Percentiles rank a stretch among this genome's conserved stretches.
phyloP scores from a whole-genome alignment of 129 eudicot genomes.

The Centaurea solstitialis region DNA sequence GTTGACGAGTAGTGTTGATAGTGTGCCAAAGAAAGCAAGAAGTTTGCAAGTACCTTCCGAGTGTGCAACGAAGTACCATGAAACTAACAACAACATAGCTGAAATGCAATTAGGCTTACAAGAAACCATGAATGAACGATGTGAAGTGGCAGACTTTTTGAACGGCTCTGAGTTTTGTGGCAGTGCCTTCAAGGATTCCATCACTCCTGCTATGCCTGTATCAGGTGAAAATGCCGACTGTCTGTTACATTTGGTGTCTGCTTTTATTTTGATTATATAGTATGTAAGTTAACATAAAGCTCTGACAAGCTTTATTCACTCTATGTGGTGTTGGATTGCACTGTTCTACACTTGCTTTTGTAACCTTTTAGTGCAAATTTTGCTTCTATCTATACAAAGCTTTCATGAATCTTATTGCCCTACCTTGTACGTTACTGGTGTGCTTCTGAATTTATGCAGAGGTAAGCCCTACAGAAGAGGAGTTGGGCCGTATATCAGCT shows the following conservation, averaged over 20 bases:
- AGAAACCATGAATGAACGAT: conserved; percentile 26
- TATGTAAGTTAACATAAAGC: background rate
- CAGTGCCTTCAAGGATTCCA: conserved; percentile 32
- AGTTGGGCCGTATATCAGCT: conserved; percentile 41
- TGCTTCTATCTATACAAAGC: background rate
- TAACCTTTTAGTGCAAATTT: background rate
- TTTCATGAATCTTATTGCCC: conserved; percentile 9
- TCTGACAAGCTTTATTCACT: background rate
- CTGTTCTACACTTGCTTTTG: background rate
- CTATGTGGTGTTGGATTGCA: background rate
- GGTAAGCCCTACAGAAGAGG: conserved; percentile 30
- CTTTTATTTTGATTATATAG: background rate
- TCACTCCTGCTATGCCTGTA: conserved; percentile 51
- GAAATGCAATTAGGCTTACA: conserved; percentile 36
- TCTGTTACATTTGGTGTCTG: background rate
- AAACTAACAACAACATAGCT: conserved; percentile 9
- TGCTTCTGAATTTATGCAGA: conserved; percentile 38
- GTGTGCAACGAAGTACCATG: conserved; percentile 27
- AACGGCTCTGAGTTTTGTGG: conserved; percentile 28
- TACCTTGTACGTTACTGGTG: background rate
- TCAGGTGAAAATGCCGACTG: conserved; percentile 40
- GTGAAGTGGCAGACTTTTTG: conserved; percentile 31
- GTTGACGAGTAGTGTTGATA: conserved; percentile 37
- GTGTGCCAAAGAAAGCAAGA: conserved; percentile 63
- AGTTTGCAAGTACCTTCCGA: conserved; percentile 45